Evolutionary conservation across 2,329 filamentous ascomycete genomes (phyloP).

Genomic region (Penicillium brasilianum): DNA sequence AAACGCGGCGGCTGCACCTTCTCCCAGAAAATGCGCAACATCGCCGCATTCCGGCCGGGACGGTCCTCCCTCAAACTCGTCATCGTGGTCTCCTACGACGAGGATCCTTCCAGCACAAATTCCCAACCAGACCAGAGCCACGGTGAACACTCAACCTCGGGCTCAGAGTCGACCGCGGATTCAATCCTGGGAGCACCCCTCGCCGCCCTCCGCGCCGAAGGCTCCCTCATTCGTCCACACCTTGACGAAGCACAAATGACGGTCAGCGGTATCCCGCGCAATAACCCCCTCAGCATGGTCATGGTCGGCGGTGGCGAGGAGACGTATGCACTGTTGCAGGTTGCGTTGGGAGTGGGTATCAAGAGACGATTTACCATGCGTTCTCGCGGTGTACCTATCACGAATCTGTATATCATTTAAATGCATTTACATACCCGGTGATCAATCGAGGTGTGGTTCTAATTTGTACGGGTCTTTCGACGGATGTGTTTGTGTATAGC

Average conservation of each 20-base stretch:
- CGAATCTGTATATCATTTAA: slow-evolving; percentile 74
- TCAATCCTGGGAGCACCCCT: slow-evolving; percentile 42
- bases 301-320: slow-evolving; percentile 76
- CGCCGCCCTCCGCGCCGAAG: slow-evolving; percentile 43
- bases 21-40: slow-evolving; percentile 78
- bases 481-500: neutral
- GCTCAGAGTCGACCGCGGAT: slow-evolving; percentile 9
- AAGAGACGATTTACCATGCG: slow-evolving; percentile 78
- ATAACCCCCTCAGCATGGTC: slow-evolving; percentile 78
- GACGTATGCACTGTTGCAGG: slow-evolving; percentile 66
- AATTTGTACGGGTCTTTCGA: too few species aligned
- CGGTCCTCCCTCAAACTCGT: slow-evolving; percentile 74
- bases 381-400: slow-evolving; percentile 78
- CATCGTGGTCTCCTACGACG: slow-evolving; percentile 71
- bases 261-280: slow-evolving; percentile 69
- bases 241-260: slow-evolving; percentile 77
- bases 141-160: slow-evolving; percentile 10
- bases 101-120: slow-evolving; percentile 41
- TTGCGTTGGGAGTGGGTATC: slow-evolving; percentile 72
- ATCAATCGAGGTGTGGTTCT: neutral
- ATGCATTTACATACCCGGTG: slow-evolving; percentile 22
- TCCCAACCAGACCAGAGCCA: slow-evolving; percentile 12
- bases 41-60: slow-evolving; percentile 75
- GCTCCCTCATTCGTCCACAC: slow-evolving; percentile 65
- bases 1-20: slow-evolving; percentile 85